These are phyloP conservation scores for Pseudogymnoascus sp. DNA, from an alignment of 2,329 filamentous ascomycete genomes.

Conservation along the genomic window DNA sequence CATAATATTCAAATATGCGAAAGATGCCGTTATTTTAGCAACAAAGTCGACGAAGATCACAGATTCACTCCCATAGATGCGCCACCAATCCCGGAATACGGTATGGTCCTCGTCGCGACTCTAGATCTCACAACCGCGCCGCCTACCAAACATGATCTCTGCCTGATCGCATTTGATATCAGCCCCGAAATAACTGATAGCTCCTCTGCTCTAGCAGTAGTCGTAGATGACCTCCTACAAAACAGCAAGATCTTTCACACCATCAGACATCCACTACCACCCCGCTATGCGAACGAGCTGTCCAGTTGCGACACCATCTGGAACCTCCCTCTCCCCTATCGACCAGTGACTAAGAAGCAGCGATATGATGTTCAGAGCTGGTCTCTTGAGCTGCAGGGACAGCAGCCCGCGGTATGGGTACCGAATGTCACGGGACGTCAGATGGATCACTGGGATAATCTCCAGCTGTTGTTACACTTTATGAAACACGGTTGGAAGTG, in stretches of 20 bases:
- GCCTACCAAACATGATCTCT: constrained; percentile 12
- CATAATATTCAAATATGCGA: constrained; percentile 10
- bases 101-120: constrained; percentile 11
- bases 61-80: constrained; percentile 8
- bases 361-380: not conserved
- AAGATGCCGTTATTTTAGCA: constrained; percentile 10
- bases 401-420: not conserved
- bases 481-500: not conserved
- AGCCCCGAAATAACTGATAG: constrained; percentile 4
- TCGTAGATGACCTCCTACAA: constrained; percentile 15
- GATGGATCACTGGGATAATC: not conserved
- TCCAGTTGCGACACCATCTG: not conserved
- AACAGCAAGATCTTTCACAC: constrained; percentile 12
- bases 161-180: constrained; percentile 12
- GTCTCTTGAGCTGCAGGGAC: not conserved
- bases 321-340: not conserved
- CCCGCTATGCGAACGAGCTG: not conserved
- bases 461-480: not conserved
- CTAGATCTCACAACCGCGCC: constrained; percentile 9
- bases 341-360: not conserved
- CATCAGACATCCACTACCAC: constrained; percentile 13
- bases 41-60: constrained; percentile 8
- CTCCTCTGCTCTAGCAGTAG: constrained; percentile 9
- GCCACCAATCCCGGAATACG: constrained; percentile 11
- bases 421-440: not conserved